phyloP scores from a whole-genome alignment of 371 early-diverging fungal genomes.

The Syncephalastrum monosporum region DNA sequence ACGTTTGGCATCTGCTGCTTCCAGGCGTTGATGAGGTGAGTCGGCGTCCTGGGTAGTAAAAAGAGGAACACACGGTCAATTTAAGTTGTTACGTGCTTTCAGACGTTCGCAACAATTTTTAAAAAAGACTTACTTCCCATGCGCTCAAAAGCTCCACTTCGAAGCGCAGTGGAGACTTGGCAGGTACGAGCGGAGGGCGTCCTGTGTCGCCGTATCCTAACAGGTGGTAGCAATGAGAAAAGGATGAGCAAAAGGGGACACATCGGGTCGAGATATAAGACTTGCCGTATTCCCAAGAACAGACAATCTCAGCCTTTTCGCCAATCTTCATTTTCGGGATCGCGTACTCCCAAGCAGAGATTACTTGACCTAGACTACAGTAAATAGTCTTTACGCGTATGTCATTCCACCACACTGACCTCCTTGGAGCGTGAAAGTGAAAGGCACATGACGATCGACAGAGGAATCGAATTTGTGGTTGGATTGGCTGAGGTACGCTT shows the following conservation, averaged over 20 bases:
- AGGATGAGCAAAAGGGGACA: not conserved
- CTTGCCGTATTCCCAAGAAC: slow-evolving; percentile 58
- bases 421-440: slow-evolving; percentile 7
- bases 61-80: not conserved
- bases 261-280: not conserved
- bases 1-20: slow-evolving; percentile 50
- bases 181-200: slow-evolving; percentile 49
- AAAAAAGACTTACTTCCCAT: slow-evolving; percentile 41
- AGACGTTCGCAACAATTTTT: not conserved
- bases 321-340: slow-evolving; percentile 62
- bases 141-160: slow-evolving; percentile 54
- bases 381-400: not conserved
- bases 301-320: slow-evolving; percentile 52
- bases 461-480: slow-evolving; percentile 38
- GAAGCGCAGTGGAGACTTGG: slow-evolving; percentile 51
- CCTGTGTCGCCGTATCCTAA: slow-evolving; percentile 62
- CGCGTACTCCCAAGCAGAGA: slow-evolving; percentile 61
- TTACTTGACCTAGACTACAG: slow-evolving; percentile 42
- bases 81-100: too few species aligned
- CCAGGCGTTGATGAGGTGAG: slow-evolving; percentile 24
- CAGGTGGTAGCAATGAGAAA: not conserved
- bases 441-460: slow-evolving; percentile 21
- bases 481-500: slow-evolving; percentile 20
- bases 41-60: slow-evolving; percentile 15
- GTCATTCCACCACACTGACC: slow-evolving; percentile 5